Evolutionary conservation across 139 green algal species (phyloP).

Genomic region (Chlamydomonas eustigma): DNA sequence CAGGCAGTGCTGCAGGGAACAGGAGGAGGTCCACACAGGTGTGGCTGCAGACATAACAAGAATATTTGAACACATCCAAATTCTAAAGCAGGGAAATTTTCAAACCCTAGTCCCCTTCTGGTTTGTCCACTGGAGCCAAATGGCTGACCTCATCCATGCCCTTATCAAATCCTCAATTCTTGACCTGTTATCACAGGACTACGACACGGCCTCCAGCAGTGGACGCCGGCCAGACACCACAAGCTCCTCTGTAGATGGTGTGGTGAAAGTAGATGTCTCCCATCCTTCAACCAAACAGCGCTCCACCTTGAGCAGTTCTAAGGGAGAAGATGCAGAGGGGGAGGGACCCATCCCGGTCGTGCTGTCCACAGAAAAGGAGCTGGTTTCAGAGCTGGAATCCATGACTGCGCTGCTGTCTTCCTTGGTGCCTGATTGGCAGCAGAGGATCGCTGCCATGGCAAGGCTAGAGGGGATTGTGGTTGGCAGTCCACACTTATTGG

Average conservation of each 20-base stretch:
- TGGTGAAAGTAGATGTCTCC: neutral
- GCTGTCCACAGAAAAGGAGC: constrained; percentile 46
- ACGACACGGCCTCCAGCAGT: neutral
- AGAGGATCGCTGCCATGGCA: constrained; percentile 54
- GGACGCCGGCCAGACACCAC: neutral
- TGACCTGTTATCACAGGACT: too few species aligned
- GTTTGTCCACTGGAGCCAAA: too few species aligned
- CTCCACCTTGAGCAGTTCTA: neutral
- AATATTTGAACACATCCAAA: too few species aligned
- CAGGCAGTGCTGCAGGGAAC: neutral
- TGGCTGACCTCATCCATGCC: too few species aligned
- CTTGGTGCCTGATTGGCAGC: constrained; percentile 28
- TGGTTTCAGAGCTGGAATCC: constrained; percentile 47
- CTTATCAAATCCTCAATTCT: too few species aligned
- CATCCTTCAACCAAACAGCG: neutral
- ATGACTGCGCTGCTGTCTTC: constrained; percentile 31
- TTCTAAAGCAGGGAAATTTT: too few species aligned
- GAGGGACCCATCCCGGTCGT: too few species aligned
- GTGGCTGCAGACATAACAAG: too few species aligned
- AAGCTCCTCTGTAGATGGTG: neutral
- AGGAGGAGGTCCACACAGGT: constrained; percentile 14
- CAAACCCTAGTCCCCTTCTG: too few species aligned
- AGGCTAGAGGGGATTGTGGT: constrained; percentile 62
- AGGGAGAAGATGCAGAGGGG: neutral
- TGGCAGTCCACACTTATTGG: constrained; percentile 37